Evolutionary conservation across 169 alveolate genomes (phyloP), one percentile per base, ranked within the genome.

Genomic region (Cryptosporidium sp.): DNA sequence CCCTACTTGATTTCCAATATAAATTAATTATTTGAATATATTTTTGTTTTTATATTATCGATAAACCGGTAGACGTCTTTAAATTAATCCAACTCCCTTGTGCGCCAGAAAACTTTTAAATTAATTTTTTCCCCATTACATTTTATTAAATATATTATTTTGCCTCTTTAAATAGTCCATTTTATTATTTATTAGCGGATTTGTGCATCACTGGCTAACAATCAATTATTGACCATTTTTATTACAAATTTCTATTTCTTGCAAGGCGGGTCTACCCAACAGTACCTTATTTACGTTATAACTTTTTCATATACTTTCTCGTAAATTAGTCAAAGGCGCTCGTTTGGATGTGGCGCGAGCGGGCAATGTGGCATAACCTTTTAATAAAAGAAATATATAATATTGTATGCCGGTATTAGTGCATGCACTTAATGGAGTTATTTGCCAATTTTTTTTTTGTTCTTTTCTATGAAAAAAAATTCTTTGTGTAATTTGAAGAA

Each of bases 11-110:
- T 8, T 56, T 1, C 14, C 37, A 23, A 29, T n/a, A 56, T 5
- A 23, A 56, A 56, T 56, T 56, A 48, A 48, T 14, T 48, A 0
- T 14, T 7, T 48, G 16, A 48, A 48, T 48, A 14, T 56, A 56
- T 56, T 6, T 23, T 56, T 56, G 12, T 23, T 23, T 21, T 23
- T 1, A 16, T 56, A 56, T 56, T 56, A 56, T 56, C 67, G 67
- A 56, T 56, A 8, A 21, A 26, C 67, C 67, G 67, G 67, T 56
- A 56, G 67, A 56, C 67, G 67, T n/a, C 67, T 56, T 56, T 56
- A 56, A 56, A 56, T 23, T 56, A 56, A 56, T 26, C 67, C 67
- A 56, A 26, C 67, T 26, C 35, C n/a, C n/a, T 26, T 56, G 35
- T 56, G 67, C 67, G 67, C 67, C 67, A 56, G 67, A 56, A 56